These are phyloP conservation scores for Casuarina equisetifolia DNA, from an alignment of 306 rosid species.

Conservation along the genomic window DNA sequence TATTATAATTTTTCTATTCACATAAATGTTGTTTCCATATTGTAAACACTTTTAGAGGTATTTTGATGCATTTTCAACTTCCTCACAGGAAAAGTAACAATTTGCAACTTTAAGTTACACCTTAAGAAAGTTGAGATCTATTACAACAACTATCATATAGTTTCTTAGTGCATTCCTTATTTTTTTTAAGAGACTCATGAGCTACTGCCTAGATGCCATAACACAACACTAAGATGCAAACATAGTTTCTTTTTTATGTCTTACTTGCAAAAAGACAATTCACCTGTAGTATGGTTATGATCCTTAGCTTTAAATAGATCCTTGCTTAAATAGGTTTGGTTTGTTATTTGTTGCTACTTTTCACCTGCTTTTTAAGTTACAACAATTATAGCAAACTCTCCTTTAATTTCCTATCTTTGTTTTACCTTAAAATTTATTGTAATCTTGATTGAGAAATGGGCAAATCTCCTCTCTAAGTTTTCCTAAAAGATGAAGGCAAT, in stretches of 20 bases:
- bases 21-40: constrained; percentile 65
- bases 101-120: constrained; percentile 95
- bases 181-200: constrained; percentile 81
- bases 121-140: constrained; percentile 79
- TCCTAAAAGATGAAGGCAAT: constrained; percentile 43
- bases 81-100: constrained; percentile 88
- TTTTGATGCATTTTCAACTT: constrained; percentile 68
- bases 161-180: constrained; percentile 82
- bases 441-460: constrained; percentile 39
- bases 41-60: constrained; percentile 82
- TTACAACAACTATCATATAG: constrained; percentile 72
- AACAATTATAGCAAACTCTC: constrained; percentile 44
- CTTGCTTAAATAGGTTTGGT: constrained; percentile 79
- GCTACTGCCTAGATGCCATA: constrained; percentile 98
- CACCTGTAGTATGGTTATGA: constrained; percentile 73
- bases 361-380: constrained; percentile 86
- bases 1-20: constrained; percentile 74
- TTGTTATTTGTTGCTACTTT: constrained; percentile 94
- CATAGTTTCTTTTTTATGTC: constrained; percentile 64
- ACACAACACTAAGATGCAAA: constrained; percentile 86
- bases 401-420: constrained; percentile 45
- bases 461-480: constrained; percentile 43
- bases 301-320: constrained; percentile 81
- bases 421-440: constrained; percentile 35
- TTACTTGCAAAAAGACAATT: constrained; percentile 53